phyloP scores from a whole-genome alignment of 371 early-diverging fungal genomes.

The Lichtheimia hyalospora region DNA sequence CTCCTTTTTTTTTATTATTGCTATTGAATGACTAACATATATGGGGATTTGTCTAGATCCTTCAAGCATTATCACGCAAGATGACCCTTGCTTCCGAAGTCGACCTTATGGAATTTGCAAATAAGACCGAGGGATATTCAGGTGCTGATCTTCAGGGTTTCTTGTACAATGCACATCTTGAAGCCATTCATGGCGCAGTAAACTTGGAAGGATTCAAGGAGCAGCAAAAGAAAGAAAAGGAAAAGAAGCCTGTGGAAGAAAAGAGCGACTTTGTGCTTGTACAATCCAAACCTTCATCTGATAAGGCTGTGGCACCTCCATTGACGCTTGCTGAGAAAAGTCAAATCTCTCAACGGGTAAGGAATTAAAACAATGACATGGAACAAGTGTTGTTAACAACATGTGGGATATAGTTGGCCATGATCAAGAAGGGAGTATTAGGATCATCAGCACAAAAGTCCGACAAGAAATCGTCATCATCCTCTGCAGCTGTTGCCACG shows the following conservation, averaged over 20 bases:
- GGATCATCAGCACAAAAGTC: neutral
- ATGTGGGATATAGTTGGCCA: slow-evolving; percentile 36
- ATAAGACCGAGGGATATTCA: slow-evolving; percentile 73
- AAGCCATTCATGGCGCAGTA: slow-evolving; percentile 79
- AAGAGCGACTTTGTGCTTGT: slow-evolving; percentile 40
- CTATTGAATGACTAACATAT: neutral
- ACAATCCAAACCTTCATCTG: slow-evolving; percentile 13
- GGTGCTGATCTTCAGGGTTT: slow-evolving; percentile 96
- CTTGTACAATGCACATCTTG: slow-evolving; percentile 89
- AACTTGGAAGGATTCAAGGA: slow-evolving; percentile 50
- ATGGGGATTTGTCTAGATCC: slow-evolving; percentile 39
- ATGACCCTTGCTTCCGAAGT: slow-evolving; percentile 62
- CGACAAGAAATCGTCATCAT: slow-evolving; percentile 10
- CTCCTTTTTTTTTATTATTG: neutral
- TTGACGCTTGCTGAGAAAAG: slow-evolving; percentile 65
- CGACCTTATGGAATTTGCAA: slow-evolving; percentile 62
- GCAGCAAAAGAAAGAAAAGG: slow-evolving; percentile 31
- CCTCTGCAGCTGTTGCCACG: slow-evolving; percentile 6
- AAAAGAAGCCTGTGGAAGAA: slow-evolving; percentile 26
- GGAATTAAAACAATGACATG: neutral
- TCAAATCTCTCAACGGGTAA: slow-evolving; percentile 60
- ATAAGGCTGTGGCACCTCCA: slow-evolving; percentile 20
- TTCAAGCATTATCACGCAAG: slow-evolving; percentile 63
- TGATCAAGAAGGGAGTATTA: slow-evolving; percentile 53
- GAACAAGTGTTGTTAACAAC: neutral